Base-by-base conservation (phyloP, 495 filamentous ascomycete genomes). In the Alectoria sarmentosa region DNA sequence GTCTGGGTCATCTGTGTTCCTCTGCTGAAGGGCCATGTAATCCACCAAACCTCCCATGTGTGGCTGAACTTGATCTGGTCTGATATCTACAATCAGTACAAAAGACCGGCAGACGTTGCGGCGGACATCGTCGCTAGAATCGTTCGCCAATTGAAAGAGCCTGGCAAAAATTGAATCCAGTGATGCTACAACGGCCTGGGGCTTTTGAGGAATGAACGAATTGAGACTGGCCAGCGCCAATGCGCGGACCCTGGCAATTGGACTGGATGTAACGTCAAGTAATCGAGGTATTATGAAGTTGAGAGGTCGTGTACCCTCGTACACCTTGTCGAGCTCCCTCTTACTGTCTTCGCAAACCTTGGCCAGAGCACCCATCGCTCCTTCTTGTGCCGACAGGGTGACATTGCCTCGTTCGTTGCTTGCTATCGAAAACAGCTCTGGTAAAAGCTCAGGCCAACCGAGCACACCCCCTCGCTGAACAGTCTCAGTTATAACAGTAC, bases 291-390 rank as follows among this genome's bases (percentile, higher is more conserved):
- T 88, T 41, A 99, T 87, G 66, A 94, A 86, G 70, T 89, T 86
- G 42, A 98, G 82, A 6, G 94, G 94, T 36, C 90, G 83, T 73
- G 96, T 86, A 60, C 91, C 90, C 64, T 89, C 80, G 70, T 95
- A 90, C 49, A 96, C 91, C 68, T 86, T 83, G 75, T 96, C 91
- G 63, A 99, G 78, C 64, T 90, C 80, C 69, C 89, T 89, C 73
- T 86, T 89, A 76, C 93, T 96, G 75, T 99, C 94, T 74, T 98
- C 92, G 76, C 95, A 99, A 68, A 98, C 90, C 79, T 97, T 98
- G 67, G 87, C 79, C 72, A 99, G 79, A 17, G 94, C 91, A 32
- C 88, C 85, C 90, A 97, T 96, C 58, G 91, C 91, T 65, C 92
- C 93, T 73, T 99, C 95, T 70, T 96, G 93, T 14, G 87, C 84